phyloP scores from a whole-genome alignment of 441 rosid genomes.

The Jatropha multifida region DNA sequence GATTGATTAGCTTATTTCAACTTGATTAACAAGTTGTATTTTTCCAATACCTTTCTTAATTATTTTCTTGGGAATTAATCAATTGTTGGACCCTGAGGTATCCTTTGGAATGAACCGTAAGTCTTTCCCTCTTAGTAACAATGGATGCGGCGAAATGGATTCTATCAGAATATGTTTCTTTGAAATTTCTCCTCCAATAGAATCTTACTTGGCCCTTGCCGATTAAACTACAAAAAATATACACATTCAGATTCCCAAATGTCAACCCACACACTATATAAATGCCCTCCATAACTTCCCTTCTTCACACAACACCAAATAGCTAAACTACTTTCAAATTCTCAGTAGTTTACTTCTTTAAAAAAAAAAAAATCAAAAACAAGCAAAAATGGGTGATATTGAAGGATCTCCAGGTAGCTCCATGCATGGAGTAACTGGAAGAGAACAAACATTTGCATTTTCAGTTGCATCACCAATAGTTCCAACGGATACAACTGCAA shows the following conservation, averaged over 20 bases:
- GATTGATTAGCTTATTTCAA: too few relatives aligned
- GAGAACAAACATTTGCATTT: conserved; percentile 59
- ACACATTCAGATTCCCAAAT: conserved; percentile 7
- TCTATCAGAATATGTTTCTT: conserved; percentile 18
- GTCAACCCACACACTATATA: conserved; percentile 42
- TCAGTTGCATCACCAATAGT: conserved; percentile 55
- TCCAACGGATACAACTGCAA: conserved; percentile 61
- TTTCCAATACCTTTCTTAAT: too few relatives aligned
- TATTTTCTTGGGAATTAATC: neutral
- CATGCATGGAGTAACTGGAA: conserved; percentile 86
- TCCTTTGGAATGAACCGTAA: conserved; percentile 41
- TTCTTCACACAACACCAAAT: neutral
- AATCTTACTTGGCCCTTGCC: conserved; percentile 40
- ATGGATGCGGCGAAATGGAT: conserved; percentile 58
- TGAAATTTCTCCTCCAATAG: conserved; percentile 39
- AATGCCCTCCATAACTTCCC: conserved; percentile 12
- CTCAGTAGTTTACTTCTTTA: neutral
- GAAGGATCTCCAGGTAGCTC: conserved; percentile 74
- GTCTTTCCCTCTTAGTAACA: conserved; percentile 15
- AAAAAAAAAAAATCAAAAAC: neutral
- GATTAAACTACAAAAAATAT: neutral
- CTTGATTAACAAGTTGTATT: too few relatives aligned
- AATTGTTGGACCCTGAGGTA: neutral
- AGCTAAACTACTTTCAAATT: neutral
- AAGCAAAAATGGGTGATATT: conserved; percentile 37